A percentile compares a stretch with the other conserved stretches of the same genome.
Evolutionary conservation across 2,329 filamentous ascomycete species (phyloP).

Genomic region (Sordariomycetes sp.): DNA sequence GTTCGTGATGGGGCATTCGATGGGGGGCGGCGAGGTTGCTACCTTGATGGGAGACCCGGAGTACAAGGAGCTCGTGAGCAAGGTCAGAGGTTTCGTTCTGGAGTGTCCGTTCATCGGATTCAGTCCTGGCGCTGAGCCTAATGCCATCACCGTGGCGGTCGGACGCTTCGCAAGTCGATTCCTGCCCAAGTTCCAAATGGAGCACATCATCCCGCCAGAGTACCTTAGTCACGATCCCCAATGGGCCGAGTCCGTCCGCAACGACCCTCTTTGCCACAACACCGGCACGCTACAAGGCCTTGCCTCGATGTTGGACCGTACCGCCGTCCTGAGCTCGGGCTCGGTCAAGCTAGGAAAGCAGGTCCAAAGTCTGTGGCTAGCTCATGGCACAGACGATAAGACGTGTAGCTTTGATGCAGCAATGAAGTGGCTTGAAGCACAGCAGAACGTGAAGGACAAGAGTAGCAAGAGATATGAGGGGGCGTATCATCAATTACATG

Average conservation of each 20-base stretch:
- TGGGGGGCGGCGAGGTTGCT: conserved; percentile 76
- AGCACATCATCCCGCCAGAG: conserved; percentile 53
- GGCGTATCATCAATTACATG: conserved; percentile 67
- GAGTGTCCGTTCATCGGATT: conserved; percentile 76
- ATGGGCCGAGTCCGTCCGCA: conserved; percentile 48
- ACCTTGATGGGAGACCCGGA: conserved; percentile 42
- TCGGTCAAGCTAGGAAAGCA: conserved; percentile 38
- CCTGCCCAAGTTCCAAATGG: conserved; percentile 58
- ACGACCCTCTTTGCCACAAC: conserved; percentile 68
- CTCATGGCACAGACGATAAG: conserved; percentile 68
- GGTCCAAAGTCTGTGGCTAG: conserved; percentile 60
- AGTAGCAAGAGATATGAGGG: conserved; percentile 67
- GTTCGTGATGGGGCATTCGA: conserved; percentile 84
- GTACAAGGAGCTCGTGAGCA: conserved; percentile 44
- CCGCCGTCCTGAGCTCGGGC: conserved; percentile 48
- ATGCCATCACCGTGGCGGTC: conserved; percentile 48
- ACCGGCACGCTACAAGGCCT: conserved; percentile 80
- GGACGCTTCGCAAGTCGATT: conserved; percentile 61
- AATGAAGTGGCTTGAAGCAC: conserved; percentile 51
- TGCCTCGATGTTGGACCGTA: conserved; percentile 68
- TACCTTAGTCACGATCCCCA: conserved; percentile 59
- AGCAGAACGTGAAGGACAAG: conserved; percentile 54
- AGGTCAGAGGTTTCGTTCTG: conserved; percentile 64
- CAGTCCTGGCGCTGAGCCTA: conserved; percentile 55
- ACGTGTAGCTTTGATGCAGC: conserved; percentile 58